These are phyloP conservation scores for Clavispora carvajalis DNA, from an alignment of 805 yeast species.

Conservation along the genomic window DNA sequence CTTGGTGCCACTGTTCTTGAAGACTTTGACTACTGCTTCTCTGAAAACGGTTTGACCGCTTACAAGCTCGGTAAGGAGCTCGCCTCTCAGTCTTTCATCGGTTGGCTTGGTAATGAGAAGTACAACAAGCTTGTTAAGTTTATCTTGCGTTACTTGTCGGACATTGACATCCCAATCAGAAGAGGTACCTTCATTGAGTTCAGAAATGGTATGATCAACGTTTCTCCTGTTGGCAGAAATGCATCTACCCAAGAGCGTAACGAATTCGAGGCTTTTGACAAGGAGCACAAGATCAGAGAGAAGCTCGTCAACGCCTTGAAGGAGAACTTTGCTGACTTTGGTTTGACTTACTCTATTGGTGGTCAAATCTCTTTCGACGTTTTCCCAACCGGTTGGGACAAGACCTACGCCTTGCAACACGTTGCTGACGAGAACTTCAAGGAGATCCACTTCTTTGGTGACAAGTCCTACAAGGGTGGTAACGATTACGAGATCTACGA, in stretches of 20 bases:
- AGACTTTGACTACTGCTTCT: conserved; percentile 91
- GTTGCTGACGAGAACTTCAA: conserved; percentile 80
- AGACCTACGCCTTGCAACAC: conserved; percentile 95
- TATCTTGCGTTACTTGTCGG: conserved; percentile 77
- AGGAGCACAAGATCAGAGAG: conserved; percentile 74
- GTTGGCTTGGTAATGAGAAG: conserved; percentile 93
- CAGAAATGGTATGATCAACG: conserved; percentile 99
- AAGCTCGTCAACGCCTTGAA: conserved; percentile 80
- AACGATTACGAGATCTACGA: conserved; percentile 95
- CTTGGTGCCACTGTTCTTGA: conserved; percentile 72
- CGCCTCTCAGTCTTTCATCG: conserved; percentile 90
- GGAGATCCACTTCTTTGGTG: conserved; percentile 96
- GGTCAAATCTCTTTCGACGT: conserved; percentile 99
- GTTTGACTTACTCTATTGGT: conserved; percentile 94
- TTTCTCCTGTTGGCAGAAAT: conserved; percentile 97
- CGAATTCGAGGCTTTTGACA: conserved; percentile 85
- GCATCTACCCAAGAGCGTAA: conserved; percentile 91
- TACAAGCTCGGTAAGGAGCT: conserved; percentile 84
- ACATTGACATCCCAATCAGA: conserved; percentile 88
- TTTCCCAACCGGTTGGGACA: conserved; percentile 99
- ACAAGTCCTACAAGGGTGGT: conserved; percentile 95
- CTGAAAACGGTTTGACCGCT: conserved; percentile 98
- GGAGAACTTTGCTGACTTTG: conserved; percentile 75
- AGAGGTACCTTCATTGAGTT: conserved; percentile 98
- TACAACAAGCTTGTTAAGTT: conserved; percentile 86